These are phyloP conservation scores for Dioscorea cayenensis DNA, from an alignment of 116 monocot genomes.

Conservation along the genomic window DNA sequence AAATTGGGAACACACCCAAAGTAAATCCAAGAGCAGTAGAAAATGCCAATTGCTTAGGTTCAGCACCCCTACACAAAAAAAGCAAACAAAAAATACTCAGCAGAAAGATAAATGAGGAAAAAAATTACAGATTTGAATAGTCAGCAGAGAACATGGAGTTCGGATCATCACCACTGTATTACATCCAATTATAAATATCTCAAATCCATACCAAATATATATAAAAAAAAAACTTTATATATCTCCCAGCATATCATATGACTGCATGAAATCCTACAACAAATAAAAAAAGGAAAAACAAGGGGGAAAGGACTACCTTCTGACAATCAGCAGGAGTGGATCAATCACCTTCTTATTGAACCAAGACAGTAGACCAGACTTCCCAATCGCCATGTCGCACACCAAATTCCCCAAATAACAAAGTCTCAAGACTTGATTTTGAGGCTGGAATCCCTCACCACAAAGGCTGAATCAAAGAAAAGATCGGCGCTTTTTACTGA, in stretches of 20 bases:
- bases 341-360: constrained; percentile 46
- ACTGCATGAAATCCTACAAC: background rate
- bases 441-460: no score
- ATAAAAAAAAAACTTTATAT: background rate
- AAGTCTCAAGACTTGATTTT: no score
- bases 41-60: constrained; percentile 81
- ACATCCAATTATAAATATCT: background rate
- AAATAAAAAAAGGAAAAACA: background rate
- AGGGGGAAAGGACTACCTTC: constrained; percentile 28
- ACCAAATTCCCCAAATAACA: background rate
- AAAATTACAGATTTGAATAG: background rate
- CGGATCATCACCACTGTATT: background rate
- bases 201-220: background rate
- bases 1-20: constrained; percentile 81
- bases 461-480: no score
- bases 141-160: background rate
- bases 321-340: constrained; percentile 47
- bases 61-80: constrained; percentile 58
- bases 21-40: constrained; percentile 82
- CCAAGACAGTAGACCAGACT: constrained; percentile 23
- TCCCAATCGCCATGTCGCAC: background rate
- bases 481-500: no score
- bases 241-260: background rate
- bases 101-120: background rate
- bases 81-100: background rate